phyloP scores from a whole-genome alignment of 441 rosid species.

The Gossypium davidsonii region DNA sequence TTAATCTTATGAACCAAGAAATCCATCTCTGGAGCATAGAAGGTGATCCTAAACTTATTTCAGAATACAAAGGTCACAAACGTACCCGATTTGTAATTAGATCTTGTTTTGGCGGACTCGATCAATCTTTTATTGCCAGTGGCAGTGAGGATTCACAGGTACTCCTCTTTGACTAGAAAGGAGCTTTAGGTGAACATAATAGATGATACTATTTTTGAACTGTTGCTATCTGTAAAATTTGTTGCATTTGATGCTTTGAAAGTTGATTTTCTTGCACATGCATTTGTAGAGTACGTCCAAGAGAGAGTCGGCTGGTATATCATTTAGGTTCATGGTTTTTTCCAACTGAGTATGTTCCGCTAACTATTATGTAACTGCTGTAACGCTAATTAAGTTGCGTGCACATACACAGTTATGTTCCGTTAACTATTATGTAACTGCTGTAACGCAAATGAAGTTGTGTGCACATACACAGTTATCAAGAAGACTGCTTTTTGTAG shows the following conservation, averaged over 20 bases:
- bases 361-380: no score
- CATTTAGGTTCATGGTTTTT: not conserved
- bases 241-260: not conserved
- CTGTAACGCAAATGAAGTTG: not conserved
- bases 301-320: not conserved
- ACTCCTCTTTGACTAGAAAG: not conserved
- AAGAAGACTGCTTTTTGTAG: not conserved
- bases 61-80: slow-evolving; percentile 62
- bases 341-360: no score
- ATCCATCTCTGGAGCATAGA: slow-evolving; percentile 71
- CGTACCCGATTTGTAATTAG: slow-evolving; percentile 59
- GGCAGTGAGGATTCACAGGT: slow-evolving; percentile 86
- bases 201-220: not conserved
- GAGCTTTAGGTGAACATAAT: not conserved
- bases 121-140: slow-evolving; percentile 57
- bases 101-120: slow-evolving; percentile 71
- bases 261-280: not conserved
- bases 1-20: slow-evolving; percentile 61
- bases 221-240: not conserved
- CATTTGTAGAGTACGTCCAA: not conserved
- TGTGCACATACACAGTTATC: not conserved
- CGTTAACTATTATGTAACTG: not conserved
- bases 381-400: no score
- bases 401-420: not conserved
- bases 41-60: slow-evolving; percentile 42